Base-by-base conservation (phyloP, 768 basidiomycete species). In the Phaffia tasmanica region DNA sequence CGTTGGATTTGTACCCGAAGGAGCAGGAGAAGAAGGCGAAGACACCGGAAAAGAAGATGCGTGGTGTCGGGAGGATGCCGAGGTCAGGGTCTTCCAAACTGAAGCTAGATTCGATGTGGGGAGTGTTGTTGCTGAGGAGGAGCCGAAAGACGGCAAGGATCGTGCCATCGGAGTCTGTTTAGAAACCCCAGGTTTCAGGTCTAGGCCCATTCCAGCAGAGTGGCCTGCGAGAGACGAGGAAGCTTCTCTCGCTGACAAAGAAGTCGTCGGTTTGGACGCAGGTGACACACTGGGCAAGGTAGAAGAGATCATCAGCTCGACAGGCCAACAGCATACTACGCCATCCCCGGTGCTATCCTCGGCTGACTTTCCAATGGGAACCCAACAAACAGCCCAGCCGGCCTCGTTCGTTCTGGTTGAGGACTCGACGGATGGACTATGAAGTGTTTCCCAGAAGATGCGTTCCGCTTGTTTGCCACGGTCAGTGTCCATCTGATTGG, bases 221-320 rank as follows among this genome's bases (percentile, higher is more conserved):
- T 42, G 59, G 18, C 19, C 27, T 7, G 42, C 27, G 47, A 25
- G 25, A 32, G 42, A 30, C 3, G 59, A 42, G 7, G 59, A 61
- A 23, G 27, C 25, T 7, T 27, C 15, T 32, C 27, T 59, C 19
- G 35, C 49, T 16, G 19, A 50, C 18, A 25, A 27, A 30, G 27
- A 9, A 23, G 7, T 29, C 47, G 15, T 29, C 32, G 29, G 48
- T 27, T 46, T 48, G 47, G 47, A 19, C 19, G 3, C 35, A 46
- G 49, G 46, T 50, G 16, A 14, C 83, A 58, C 86, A 78, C n/a
- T 81, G 78, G 35, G 87, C 77, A 0, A 87, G 87, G 71, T 88
- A 88, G 70, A 87, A 86, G 73, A 89, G 87, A 42, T 86, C 86
- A 70, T 86, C 86, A 69, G 81, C 84, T 71, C 87, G 87, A 74